Conservation (phyloP, 2,329 filamentous ascomycete genomes). For the Claviceps digitariae region DNA sequence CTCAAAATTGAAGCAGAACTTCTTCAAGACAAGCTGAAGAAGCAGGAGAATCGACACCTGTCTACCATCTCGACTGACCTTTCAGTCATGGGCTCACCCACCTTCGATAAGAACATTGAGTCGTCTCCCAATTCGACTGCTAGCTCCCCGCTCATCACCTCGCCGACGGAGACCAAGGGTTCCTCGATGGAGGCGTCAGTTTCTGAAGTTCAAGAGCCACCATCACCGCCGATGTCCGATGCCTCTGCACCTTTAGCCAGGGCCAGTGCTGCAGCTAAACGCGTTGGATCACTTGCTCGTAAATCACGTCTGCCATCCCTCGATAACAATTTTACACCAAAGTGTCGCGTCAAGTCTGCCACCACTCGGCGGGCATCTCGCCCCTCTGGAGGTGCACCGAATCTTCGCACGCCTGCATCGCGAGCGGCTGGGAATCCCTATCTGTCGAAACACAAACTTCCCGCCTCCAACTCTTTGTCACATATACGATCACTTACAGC, state of each 20-base stretch:
- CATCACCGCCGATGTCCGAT: conserved; percentile 89
- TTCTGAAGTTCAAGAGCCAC: conserved; percentile 64
- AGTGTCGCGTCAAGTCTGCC: conserved; percentile 38
- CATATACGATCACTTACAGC: conserved; percentile 90
- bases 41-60: conserved; percentile 46
- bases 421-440: conserved; percentile 39
- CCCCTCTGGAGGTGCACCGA: conserved; percentile 32
- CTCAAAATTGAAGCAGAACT: conserved; percentile 93
- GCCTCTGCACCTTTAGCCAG: conserved; percentile 50
- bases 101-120: conserved; percentile 58
- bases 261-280: conserved; percentile 29
- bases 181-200: conserved; percentile 42
- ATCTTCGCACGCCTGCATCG: conserved; percentile 31
- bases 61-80: conserved; percentile 47
- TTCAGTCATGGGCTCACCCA: conserved; percentile 53
- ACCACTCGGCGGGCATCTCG: conserved; percentile 20
- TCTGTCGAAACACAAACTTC: conserved; percentile 34
- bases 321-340: conserved; percentile 41
- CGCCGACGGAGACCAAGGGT: conserved; percentile 62
- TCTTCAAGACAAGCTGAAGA: conserved; percentile 81
- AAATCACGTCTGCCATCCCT: conserved; percentile 42
- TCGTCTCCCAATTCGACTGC: conserved; percentile 71
- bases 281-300: conserved; percentile 19
- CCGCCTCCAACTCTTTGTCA: conserved; percentile 59
- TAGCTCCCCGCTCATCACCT: conserved; percentile 81